Conservation (phyloP, 1,284 basidiomycete species). For the Heterobasidion annosum region DNA sequence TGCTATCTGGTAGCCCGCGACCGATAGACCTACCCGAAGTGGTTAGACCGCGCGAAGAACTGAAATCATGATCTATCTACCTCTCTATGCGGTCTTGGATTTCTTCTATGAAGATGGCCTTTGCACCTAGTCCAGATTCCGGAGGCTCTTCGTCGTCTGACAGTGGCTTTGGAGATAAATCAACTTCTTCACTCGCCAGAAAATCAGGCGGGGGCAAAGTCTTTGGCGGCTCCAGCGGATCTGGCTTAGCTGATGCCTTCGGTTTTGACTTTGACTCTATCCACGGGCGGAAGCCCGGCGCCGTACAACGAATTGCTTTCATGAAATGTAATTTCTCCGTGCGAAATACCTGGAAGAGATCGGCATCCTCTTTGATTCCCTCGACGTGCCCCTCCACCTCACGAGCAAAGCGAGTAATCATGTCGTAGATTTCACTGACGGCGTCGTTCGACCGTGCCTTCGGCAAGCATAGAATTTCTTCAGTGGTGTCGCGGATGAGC, state of each 20-base stretch:
- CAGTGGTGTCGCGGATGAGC: slow-evolving; percentile 28
- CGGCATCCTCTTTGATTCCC: slow-evolving; percentile 28
- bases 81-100: slow-evolving; percentile 7
- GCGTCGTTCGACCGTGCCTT: slow-evolving; percentile 40
- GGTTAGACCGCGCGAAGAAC: background rate
- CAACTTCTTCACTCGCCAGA: slow-evolving; percentile 10
- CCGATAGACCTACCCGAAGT: slow-evolving; percentile 41
- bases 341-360: slow-evolving; percentile 43
- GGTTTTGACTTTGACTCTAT: background rate
- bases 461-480: slow-evolving; percentile 28
- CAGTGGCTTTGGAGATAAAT: background rate
- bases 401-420: slow-evolving; percentile 32
- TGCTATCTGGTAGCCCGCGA: slow-evolving; percentile 54
- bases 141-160: background rate
- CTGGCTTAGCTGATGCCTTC: background rate
- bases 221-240: background rate
- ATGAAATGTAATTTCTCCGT: slow-evolving; percentile 37
- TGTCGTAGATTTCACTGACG: slow-evolving; percentile 35
- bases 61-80: background rate
- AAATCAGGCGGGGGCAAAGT: slow-evolving; percentile 21
- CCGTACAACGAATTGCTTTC: slow-evolving; percentile 33
- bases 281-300: slow-evolving; percentile 32
- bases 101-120: background rate
- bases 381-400: slow-evolving; percentile 35
- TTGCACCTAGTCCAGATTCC: background rate